Percentiles rank a stretch among this genome's conserved stretches.
These are phyloP conservation scores for Candida insectorum DNA, from an alignment of 805 yeast genomes.

Conservation along the genomic window DNA sequence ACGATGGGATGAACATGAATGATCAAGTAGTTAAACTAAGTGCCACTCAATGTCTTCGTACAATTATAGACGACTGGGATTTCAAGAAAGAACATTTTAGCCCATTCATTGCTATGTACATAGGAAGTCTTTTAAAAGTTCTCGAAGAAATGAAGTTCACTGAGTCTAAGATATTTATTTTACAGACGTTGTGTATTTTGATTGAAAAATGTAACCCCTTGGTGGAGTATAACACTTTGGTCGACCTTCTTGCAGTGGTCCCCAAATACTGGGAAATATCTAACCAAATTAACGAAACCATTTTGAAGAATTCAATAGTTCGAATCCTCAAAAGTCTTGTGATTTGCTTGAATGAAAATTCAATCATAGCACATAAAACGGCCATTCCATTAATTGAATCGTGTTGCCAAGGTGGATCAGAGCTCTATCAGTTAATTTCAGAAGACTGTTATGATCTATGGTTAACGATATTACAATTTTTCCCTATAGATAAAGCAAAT, in stretches of 20 bases:
- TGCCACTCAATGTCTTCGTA: constrained; percentile 64
- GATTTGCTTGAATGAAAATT: constrained; percentile 53
- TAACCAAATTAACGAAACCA: constrained; percentile 38
- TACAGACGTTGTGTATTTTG: constrained; percentile 64
- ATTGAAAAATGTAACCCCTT: constrained; percentile 65
- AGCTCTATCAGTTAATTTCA: constrained; percentile 50
- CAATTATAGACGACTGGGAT: constrained; percentile 82
- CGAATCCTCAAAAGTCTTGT: constrained; percentile 58
- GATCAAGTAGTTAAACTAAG: constrained; percentile 83
- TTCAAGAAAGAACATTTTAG: constrained; percentile 66
- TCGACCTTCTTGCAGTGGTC: constrained; percentile 50
- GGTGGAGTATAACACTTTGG: constrained; percentile 48
- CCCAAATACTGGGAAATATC: constrained; percentile 76
- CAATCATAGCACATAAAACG: constrained; percentile 46
- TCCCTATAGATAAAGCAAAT: constrained; percentile 33
- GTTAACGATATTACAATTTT: constrained; percentile 64
- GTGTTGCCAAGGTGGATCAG: constrained; percentile 50
- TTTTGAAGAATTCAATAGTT: constrained; percentile 35
- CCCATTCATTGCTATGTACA: constrained; percentile 57
- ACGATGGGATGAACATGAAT: constrained; percentile 34
- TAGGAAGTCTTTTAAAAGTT: constrained; percentile 47
- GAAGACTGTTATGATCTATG: constrained; percentile 90
- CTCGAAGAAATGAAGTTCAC: constrained; percentile 52
- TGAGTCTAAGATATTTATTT: constrained; percentile 72
- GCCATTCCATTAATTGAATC: constrained; percentile 64